These are phyloP conservation scores for Olyra latifolia DNA, from an alignment of 176 grass and related monocot species.

Conservation along the genomic window DNA sequence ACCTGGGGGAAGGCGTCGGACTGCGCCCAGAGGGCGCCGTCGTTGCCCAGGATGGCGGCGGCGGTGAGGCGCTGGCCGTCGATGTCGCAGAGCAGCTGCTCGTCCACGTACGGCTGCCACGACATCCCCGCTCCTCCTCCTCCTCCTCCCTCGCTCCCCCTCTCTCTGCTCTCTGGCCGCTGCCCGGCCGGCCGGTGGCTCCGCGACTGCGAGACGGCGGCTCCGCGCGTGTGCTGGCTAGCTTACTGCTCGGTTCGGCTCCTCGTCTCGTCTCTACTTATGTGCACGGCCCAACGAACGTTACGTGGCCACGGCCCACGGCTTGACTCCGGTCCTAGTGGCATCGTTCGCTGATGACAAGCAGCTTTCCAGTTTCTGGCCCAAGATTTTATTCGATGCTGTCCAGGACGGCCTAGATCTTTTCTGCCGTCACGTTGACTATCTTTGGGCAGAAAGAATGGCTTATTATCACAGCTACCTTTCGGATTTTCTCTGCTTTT, in stretches of 20 bases:
- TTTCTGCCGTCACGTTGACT: neutral
- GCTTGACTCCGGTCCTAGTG: neutral
- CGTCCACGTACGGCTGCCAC: constrained; percentile 65
- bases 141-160: neutral
- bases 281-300: neutral
- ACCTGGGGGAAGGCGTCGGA: constrained; percentile 40
- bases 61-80: constrained; percentile 48
- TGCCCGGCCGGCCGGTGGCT: neutral
- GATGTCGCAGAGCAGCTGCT: constrained; percentile 55
- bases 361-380: neutral
- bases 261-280: neutral
- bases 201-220: no score
- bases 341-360: neutral
- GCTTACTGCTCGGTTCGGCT: neutral
- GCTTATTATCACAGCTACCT: no score
- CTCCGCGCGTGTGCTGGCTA: no score
- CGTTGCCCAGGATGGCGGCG: constrained; percentile 54
- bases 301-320: neutral
- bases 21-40: constrained; percentile 52
- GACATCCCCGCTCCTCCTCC: constrained; percentile 21
- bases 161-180: neutral
- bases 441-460: neutral
- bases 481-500: no score
- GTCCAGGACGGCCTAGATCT: neutral
- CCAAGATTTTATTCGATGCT: neutral